These are phyloP conservation scores for Discostella stelligeroides DNA, from an alignment of 108 stramenopile genomes.

Conservation along the genomic window DNA sequence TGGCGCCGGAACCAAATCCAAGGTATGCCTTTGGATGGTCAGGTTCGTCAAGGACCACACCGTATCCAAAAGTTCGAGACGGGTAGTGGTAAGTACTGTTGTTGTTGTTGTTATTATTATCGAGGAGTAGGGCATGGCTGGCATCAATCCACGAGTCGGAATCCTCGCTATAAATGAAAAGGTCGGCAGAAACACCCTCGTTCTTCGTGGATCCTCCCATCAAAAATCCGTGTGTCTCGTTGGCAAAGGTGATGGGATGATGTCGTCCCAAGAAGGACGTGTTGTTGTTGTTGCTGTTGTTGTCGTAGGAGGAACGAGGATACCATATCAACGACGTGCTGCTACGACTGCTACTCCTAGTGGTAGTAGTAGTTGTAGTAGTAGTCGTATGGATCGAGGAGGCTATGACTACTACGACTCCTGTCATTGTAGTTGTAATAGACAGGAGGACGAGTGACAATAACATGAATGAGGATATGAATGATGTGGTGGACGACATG, in stretches of 20 bases:
- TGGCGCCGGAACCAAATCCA: conserved; percentile 25
- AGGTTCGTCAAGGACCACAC: conserved; percentile 22
- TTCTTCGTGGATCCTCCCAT: conserved; percentile 27
- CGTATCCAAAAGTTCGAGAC: conserved; percentile 16
- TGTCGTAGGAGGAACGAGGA: neutral
- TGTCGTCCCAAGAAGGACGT: conserved; percentile 33
- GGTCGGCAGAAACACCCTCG: neutral
- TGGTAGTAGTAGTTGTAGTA: too few species aligned
- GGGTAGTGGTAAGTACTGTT: too few species aligned
- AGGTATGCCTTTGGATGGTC: conserved; percentile 38
- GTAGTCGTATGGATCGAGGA: too few species aligned
- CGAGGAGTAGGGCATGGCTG: neutral
- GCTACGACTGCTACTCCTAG: too few species aligned
- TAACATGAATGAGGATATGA: too few species aligned
- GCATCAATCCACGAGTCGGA: neutral
- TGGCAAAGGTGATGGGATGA: conserved; percentile 48
- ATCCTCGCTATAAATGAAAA: neutral
- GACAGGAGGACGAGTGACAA: too few species aligned
- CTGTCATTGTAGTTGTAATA: too few species aligned
- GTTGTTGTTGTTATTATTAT: too few species aligned
- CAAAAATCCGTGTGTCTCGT: conserved; percentile 42
- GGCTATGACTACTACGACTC: too few species aligned
- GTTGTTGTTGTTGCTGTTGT: neutral
- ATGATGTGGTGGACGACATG: too few species aligned
- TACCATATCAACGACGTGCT: neutral